Evolutionary conservation across 139 green algal species (phyloP).

Genomic region (Zygnema cylindricum): DNA sequence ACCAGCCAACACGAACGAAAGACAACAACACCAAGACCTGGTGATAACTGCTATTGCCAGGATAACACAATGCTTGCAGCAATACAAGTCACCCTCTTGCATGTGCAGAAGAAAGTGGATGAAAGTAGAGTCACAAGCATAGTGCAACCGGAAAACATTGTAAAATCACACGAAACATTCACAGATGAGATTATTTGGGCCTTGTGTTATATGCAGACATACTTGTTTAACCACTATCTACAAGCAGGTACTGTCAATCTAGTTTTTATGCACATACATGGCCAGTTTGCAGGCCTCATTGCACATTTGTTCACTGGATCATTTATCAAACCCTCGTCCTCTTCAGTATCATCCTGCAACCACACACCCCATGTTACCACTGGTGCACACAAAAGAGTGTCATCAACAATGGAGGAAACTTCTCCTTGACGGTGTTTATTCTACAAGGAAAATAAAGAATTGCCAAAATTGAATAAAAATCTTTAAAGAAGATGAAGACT

Average conservation of each 20-base stretch:
- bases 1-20: background rate
- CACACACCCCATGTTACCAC: background rate
- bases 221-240: background rate
- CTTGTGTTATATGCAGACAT: background rate
- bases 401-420: background rate
- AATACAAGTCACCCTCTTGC: no score
- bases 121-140: background rate
- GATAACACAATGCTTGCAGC: no score
- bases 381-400: background rate
- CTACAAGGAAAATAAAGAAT: background rate
- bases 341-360: background rate
- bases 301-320: background rate
- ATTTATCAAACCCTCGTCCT: constrained; percentile 9
- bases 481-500: background rate
- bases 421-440: background rate
- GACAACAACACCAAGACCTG: background rate
- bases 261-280: constrained; percentile 11
- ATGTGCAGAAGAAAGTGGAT: no score
- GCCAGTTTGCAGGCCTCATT: constrained; percentile 9
- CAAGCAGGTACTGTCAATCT: background rate
- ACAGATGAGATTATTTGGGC: background rate
- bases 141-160: background rate
- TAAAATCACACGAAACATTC: no score
- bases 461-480: background rate
- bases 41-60: background rate